Percentiles rank a stretch among this genome's conserved stretches.
Conservation (phyloP, 2,329 filamentous ascomycete species). For the Amauroascus verrucosus region DNA sequence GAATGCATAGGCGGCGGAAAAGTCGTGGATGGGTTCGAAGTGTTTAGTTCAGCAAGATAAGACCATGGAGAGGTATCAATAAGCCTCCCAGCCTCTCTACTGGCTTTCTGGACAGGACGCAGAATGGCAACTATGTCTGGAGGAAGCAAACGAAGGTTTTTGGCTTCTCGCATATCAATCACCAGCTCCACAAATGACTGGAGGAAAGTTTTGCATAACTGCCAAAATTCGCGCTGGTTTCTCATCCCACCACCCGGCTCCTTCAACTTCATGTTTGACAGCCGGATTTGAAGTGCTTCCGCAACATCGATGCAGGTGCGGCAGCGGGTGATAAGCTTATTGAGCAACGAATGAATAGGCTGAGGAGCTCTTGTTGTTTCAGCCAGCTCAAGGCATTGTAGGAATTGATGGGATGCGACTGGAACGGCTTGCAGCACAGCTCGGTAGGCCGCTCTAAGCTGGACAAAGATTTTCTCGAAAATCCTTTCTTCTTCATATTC, state of each 20-base stretch:
- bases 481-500: slow-evolving; percentile 64
- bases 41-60: slow-evolving; percentile 40
- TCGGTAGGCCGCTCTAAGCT: slow-evolving; percentile 62
- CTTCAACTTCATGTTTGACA: slow-evolving; percentile 73
- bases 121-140: slow-evolving; percentile 63
- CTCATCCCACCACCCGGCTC: slow-evolving; percentile 61
- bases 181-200: slow-evolving; percentile 41
- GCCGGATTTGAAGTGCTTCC: slow-evolving; percentile 58
- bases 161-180: slow-evolving; percentile 38
- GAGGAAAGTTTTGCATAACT: slow-evolving; percentile 55
- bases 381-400: slow-evolving; percentile 52
- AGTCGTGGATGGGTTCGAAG: slow-evolving; percentile 25
- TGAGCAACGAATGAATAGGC: slow-evolving; percentile 56
- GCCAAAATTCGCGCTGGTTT: slow-evolving; percentile 51
- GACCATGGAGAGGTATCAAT: slow-evolving; percentile 59
- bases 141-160: slow-evolving; percentile 41
- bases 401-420: slow-evolving; percentile 56
- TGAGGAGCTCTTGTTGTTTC: slow-evolving; percentile 51
- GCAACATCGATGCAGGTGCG: slow-evolving; percentile 61
- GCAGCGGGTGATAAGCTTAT: slow-evolving; percentile 60
- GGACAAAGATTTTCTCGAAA: slow-evolving; percentile 74
- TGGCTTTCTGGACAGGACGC: slow-evolving; percentile 67
- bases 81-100: slow-evolving; percentile 67
- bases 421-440: slow-evolving; percentile 63
- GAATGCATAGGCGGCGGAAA: slow-evolving; percentile 31